Evolutionary conservation across 495 filamentous ascomycete genomes (phyloP), one percentile per base, ranked within the genome.

Genomic region (Bryoglossum gracile): DNA sequence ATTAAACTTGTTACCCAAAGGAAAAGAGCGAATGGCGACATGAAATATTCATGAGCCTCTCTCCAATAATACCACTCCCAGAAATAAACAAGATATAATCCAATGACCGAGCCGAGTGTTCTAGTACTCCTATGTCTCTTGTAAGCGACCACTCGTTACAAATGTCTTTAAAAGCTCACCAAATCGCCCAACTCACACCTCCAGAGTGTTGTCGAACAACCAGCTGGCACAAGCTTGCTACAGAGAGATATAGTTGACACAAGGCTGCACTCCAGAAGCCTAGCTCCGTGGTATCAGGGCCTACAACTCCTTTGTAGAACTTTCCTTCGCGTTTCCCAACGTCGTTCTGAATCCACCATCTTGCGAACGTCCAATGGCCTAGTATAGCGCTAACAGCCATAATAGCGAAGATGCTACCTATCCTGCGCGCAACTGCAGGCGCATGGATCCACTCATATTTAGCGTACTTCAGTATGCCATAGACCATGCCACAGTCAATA

Each of bases 401-500:
- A 36, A 61, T 41, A 1, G 42, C 43, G 19, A 71, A 49, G 13
- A 72, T 50, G 21, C 43, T 58, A 5, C 54, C 62, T 10, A 68
- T 52, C 43, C 70, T 54, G 18, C 56, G 58, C 17, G 58, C 64
- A 4, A 73, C 54, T 21, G 61, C 53, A 19, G 63, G 62, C 6
- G 60, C 50, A 46, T 59, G 62, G 21, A 32, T 43, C 26, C 52
- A 72, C 18, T 68, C 67, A 5, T 60, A 40, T 19, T 42, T 46
- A 3, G 63, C 69, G 46, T 65, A 68, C 22, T 55, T 59, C 8
- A 70, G 25, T 0, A 66, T 55, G 4, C 61, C 59, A 48, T 66
- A 68, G n/a, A 72, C 58, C 26, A 75, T 57, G 1, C 61, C 61
- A 16, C 65, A n/a, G 53, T 74, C 70, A 8, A 72, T 42, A 3